A percentile compares a stretch with the other conserved stretches of the same genome.
Evolutionary conservation across 805 yeast genomes (phyloP).

Genomic region (Wickerhamomyces chaumierensis): DNA sequence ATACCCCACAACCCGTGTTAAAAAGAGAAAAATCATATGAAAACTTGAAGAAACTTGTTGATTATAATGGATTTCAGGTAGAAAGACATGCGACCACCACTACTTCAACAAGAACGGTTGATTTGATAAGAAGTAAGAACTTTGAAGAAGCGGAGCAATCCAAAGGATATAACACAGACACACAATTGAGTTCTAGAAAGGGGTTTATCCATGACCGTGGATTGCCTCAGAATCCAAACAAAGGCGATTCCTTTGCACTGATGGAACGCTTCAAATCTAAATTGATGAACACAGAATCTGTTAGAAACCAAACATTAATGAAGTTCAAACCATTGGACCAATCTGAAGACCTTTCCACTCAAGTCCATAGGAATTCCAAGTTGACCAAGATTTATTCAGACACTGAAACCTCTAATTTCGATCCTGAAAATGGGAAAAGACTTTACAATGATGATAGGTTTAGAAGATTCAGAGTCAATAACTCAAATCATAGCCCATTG

Average conservation of each 20-base stretch:
- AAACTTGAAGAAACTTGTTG: not conserved
- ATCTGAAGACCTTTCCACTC: slow-evolving; percentile 10
- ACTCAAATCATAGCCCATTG: not conserved
- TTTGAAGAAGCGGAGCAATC: not conserved
- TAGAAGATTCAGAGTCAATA: slow-evolving; percentile 25
- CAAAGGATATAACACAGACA: not conserved
- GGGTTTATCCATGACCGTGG: not conserved
- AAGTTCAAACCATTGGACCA: slow-evolving; percentile 16
- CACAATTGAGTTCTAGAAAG: not conserved
- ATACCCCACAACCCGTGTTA: not conserved
- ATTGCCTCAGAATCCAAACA: not conserved
- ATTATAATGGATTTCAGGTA: no score
- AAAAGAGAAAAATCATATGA: not conserved
- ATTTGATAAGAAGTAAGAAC: not conserved
- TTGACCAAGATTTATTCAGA: slow-evolving; percentile 53
- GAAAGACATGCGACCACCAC: no score
- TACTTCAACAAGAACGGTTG: no score
- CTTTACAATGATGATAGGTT: slow-evolving; percentile 41
- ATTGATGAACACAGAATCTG: not conserved
- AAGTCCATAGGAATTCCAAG: slow-evolving; percentile 13
- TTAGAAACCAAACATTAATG: slow-evolving; percentile 2
- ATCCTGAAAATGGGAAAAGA: slow-evolving; percentile 40
- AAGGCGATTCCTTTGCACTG: not conserved
- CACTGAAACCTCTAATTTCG: slow-evolving; percentile 50
- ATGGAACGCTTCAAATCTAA: not conserved